Base-by-base conservation (phyloP, 2,329 filamentous ascomycete species). In the Sporothrix sp. region DNA sequence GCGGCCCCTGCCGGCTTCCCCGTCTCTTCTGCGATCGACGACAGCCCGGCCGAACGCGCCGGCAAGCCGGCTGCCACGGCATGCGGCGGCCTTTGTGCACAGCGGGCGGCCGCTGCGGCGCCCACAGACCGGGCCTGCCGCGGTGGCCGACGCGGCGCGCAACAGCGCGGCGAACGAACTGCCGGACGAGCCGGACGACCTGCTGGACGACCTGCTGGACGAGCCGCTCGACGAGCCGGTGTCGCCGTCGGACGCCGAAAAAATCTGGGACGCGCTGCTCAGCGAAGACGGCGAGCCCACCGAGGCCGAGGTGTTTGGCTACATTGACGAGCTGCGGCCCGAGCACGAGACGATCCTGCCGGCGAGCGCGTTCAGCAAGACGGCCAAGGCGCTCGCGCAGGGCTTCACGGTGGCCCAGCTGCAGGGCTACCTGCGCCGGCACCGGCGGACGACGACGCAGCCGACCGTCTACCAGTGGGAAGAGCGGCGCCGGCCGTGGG, bases 391-490 rank as follows among this genome's bases (percentile, higher is more conserved):
- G 11, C 58, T 80, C 13, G 57, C 66, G 23, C 52, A 62, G 1
- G 72, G 76, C 7, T 80, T 80, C 58, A 72, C 73, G 0, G 59
- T 52, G 0, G 32, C 57, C 0, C 76, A 80, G 56, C 63, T 81
- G 16, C 52, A 51, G 8, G 57, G 59, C 2, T 81, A 80, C 52
- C 58, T 72, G 7, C 30, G 51, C 18, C 40, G 25, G 16, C 23
- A 53, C 35, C 48, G 48, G 7, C n/a, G 39, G 28, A 35, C 53
- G n/a, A 11, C 14, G 1, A 25, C 10, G 10, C 33, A 32, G 33
- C 40, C 38, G 14, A 35, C 48, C 0, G 33, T 38, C 14, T 23
- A 45, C 46, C 49, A 59, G 2, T 79, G 75, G 75, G 60, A 77
- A 7, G 40, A 58, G 16, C 58, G 63, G 13, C 63, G 65, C 33